A percentile compares a stretch with the other conserved stretches of the same genome.
phyloP scores from a whole-genome alignment of 257 asterid species.

The Solanum virginianum region DNA sequence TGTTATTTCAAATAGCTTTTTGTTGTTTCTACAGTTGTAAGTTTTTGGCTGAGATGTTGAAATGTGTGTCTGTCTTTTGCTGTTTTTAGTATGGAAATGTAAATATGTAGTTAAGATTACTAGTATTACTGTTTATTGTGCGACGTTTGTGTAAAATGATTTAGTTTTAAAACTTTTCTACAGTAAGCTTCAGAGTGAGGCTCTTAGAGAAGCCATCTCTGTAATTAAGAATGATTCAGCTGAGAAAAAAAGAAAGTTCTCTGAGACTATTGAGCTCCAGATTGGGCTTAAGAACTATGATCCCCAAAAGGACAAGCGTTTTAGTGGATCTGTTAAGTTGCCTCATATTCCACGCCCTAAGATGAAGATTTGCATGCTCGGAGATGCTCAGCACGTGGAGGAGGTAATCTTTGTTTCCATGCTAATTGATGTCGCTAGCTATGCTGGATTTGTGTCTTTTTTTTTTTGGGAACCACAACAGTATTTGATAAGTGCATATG shows the following conservation, averaged over 20 bases:
- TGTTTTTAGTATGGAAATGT: not conserved
- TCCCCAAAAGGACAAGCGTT: conserved; percentile 14
- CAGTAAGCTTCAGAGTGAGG: conserved; percentile 16
- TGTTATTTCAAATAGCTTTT: not conserved
- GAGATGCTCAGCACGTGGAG: not conserved
- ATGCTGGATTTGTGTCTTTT: not conserved
- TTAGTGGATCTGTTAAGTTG: not conserved
- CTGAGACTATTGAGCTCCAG: not conserved
- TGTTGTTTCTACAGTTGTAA: not conserved
- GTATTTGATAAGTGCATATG: not conserved
- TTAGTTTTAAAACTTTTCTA: not conserved
- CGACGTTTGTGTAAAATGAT: not conserved
- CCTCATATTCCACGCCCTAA: not conserved
- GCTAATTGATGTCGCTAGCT: not conserved
- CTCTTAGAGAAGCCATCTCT: conserved; percentile 10
- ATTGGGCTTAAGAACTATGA: conserved; percentile 10
- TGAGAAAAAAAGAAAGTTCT: conserved; percentile 5
- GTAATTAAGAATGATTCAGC: not conserved
- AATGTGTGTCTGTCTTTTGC: not conserved
- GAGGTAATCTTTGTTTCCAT: not conserved
- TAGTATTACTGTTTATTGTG: not conserved
- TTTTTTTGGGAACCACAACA: not conserved
- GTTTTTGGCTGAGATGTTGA: not conserved
- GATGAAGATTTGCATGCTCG: not conserved
- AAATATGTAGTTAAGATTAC: not conserved